A percentile compares a stretch with the other conserved stretches of the same genome.
These are phyloP conservation scores for Ceratobasidium sp. DNA, from an alignment of 1,284 basidiomycete species.

Conservation along the genomic window DNA sequence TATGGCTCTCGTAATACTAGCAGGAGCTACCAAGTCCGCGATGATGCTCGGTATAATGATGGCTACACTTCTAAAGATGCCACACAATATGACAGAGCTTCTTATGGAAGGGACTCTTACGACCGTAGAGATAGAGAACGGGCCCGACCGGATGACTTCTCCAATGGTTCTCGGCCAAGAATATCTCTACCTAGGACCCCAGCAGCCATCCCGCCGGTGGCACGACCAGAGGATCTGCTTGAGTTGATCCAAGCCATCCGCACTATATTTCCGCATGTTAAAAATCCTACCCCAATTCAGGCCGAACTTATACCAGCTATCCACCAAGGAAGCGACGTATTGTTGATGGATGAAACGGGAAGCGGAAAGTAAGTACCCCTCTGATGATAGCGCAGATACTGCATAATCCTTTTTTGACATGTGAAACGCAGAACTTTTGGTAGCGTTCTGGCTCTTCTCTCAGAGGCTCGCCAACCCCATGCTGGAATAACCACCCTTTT, in stretches of 20 bases:
- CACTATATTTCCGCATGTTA: constrained; percentile 70
- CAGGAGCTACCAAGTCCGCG: neutral
- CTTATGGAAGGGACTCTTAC: neutral
- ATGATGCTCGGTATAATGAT: neutral
- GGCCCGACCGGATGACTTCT: neutral
- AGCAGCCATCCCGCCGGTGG: neutral
- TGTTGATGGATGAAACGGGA: constrained; percentile 75
- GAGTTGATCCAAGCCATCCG: constrained; percentile 41
- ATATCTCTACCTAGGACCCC: neutral
- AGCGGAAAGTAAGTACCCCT: constrained; percentile 72
- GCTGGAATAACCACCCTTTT: constrained; percentile 63
- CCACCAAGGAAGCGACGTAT: constrained; percentile 62
- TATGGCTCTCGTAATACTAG: neutral
- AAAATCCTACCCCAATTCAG: constrained; percentile 68
- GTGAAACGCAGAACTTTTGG: constrained; percentile 72
- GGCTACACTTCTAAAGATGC: neutral
- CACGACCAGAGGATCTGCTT: neutral
- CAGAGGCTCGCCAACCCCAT: constrained; percentile 58
- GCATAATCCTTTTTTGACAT: neutral
- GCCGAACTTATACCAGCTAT: constrained; percentile 70
- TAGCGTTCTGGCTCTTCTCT: constrained; percentile 69
- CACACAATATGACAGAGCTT: neutral
- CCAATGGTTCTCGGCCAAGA: neutral
- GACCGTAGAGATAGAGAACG: neutral
- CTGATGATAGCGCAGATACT: neutral